Conservation (phyloP, 768 basidiomycete species). For the Podaxis mareebaensis region DNA sequence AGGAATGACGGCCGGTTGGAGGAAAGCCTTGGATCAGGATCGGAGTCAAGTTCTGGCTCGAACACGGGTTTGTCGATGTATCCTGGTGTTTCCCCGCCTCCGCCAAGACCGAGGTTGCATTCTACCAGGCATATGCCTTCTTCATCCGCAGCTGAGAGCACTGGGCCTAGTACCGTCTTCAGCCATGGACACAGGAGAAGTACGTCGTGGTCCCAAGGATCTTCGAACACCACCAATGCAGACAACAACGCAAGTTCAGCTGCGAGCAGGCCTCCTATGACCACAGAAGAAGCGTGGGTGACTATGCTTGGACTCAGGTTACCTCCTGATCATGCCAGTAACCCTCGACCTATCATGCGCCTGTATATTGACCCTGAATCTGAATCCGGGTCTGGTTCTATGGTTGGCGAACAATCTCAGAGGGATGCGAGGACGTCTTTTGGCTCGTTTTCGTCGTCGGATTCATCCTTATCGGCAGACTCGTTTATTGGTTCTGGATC, state of each 20-base stretch:
- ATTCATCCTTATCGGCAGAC: slow-evolving; percentile 7
- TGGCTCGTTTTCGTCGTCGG: slow-evolving; percentile 10
- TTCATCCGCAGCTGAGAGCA: background rate
- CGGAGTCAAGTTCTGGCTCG: background rate
- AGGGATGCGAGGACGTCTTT: slow-evolving; percentile 3
- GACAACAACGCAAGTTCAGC: background rate
- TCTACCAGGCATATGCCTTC: slow-evolving; percentile 2
- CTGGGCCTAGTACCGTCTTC: background rate
- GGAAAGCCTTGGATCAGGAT: background rate
- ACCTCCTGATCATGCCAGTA: background rate
- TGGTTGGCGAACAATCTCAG: background rate
- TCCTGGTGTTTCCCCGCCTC: slow-evolving; percentile 10
- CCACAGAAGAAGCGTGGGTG: background rate
- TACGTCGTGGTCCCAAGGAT: slow-evolving; percentile 7
- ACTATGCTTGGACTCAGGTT: background rate
- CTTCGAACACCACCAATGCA: background rate
- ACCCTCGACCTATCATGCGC: background rate
- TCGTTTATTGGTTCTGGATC: slow-evolving; percentile 5
- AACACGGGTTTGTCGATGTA: slow-evolving; percentile 3
- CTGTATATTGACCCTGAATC: background rate
- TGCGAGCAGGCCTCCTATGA: background rate
- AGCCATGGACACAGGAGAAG: slow-evolving; percentile 5
- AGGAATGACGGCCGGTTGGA: background rate
- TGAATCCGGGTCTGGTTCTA: background rate
- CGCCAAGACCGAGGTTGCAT: slow-evolving; percentile 7